Percentiles rank a stretch among this genome's conserved stretches.
phyloP scores from a whole-genome alignment of 2,329 filamentous ascomycete genomes.

The Aciculosporium take region DNA sequence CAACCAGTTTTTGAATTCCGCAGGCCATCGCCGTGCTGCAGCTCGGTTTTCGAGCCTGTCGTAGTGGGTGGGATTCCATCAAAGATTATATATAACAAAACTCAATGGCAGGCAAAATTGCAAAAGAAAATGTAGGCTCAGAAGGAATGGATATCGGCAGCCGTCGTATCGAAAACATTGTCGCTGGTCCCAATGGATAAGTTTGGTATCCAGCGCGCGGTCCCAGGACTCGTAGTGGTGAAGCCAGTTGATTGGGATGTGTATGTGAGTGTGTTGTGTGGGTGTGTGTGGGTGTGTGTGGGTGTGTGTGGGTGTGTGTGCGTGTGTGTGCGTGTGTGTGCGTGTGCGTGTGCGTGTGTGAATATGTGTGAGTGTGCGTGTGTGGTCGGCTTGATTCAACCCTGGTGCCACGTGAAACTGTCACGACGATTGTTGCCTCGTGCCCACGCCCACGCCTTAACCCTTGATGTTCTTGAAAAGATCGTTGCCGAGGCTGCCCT shows the following conservation, averaged over 20 bases:
- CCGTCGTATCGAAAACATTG: constrained; percentile 12
- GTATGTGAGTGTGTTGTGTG: background rate
- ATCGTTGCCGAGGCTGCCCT: constrained; percentile 33
- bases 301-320: background rate
- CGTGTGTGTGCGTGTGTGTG: background rate
- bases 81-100: background rate
- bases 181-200: constrained; percentile 14
- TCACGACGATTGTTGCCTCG: background rate
- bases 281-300: background rate
- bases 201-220: background rate
- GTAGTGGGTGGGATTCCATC: background rate
- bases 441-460: constrained; percentile 22
- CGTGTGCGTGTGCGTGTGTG: background rate
- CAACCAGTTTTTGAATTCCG: constrained; percentile 1
- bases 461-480: constrained; percentile 48
- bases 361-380: background rate
- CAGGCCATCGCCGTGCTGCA: constrained; percentile 1
- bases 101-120: constrained; percentile 2
- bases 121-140: constrained; percentile 9
- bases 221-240: background rate
- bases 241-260: background rate
- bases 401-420: background rate
- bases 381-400: background rate
- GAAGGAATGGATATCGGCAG: constrained; percentile 1
- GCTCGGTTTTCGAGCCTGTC: background rate